Evolutionary conservation across 768 basidiomycete genomes (phyloP).

Genomic region (Leccinum uliginosum): DNA sequence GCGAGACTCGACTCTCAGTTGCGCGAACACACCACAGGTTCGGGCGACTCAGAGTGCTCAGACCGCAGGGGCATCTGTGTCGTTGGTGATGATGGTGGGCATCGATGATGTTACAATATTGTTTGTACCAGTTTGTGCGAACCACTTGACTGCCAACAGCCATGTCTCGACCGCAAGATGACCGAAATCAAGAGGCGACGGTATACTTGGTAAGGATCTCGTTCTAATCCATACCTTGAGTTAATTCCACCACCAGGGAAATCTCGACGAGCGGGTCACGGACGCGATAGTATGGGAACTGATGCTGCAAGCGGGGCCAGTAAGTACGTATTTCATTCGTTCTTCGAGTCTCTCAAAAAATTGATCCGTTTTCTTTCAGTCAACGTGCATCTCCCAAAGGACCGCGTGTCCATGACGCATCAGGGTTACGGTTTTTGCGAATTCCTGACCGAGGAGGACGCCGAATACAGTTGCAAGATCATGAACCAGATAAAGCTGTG

Average conservation of each 20-base stretch:
- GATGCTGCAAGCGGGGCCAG: constrained; percentile 98
- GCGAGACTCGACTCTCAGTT: too few species aligned
- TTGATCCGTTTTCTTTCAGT: not conserved
- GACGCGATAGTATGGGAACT: constrained; percentile 97
- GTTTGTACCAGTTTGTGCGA: too few species aligned
- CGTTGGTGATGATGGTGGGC: too few species aligned
- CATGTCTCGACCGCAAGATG: constrained; percentile 65
- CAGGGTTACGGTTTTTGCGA: constrained; percentile 99
- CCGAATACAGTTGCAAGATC: constrained; percentile 99
- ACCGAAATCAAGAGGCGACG: constrained; percentile 88
- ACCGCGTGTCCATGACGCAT: constrained; percentile 96
- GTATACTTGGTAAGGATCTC: constrained; percentile 65
- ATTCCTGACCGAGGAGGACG: constrained; percentile 97
- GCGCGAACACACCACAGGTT: too few species aligned
- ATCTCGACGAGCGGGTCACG: constrained; percentile 91
- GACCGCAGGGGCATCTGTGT: too few species aligned
- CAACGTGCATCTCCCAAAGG: constrained; percentile 67
- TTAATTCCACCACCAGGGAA: constrained; percentile 55
- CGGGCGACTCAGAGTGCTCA: too few species aligned
- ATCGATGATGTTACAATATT: too few species aligned
- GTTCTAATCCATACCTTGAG: not conserved
- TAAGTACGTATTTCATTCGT: constrained; percentile 56
- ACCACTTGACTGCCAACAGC: not conserved
- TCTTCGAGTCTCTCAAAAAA: not conserved
- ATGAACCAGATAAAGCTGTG: constrained; percentile 99